Conservation (phyloP, 2,329 filamentous ascomycete genomes). For the Claviceps sp. region DNA sequence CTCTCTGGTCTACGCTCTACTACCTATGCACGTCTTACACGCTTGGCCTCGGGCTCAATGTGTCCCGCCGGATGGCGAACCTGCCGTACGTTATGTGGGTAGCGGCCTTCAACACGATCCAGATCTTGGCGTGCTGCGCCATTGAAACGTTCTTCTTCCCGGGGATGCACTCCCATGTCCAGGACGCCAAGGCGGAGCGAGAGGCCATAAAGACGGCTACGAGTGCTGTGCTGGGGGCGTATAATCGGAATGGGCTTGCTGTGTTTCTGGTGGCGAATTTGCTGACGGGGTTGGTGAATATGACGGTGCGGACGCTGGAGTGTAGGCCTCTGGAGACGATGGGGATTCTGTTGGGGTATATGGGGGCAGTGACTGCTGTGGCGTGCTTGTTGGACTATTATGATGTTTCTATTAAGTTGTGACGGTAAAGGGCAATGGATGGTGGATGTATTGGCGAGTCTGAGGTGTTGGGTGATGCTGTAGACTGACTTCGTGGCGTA, state of each 20-base stretch:
- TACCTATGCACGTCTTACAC: slow-evolving; percentile 51
- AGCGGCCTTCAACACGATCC: slow-evolving; percentile 76
- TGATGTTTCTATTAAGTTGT: slow-evolving; percentile 60
- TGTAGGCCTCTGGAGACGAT: slow-evolving; percentile 52
- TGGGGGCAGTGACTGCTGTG: slow-evolving; percentile 48
- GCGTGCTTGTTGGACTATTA: slow-evolving; percentile 54
- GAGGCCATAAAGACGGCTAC: slow-evolving; percentile 57
- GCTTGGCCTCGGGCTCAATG: slow-evolving; percentile 59
- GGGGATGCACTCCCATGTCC: slow-evolving; percentile 43
- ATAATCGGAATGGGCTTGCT: slow-evolving; percentile 76
- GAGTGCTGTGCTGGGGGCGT: slow-evolving; percentile 67
- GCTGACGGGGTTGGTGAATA: slow-evolving; percentile 76
- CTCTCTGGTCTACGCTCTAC: slow-evolving; percentile 59
- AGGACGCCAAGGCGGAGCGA: slow-evolving; percentile 41
- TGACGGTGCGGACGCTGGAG: slow-evolving; percentile 72
- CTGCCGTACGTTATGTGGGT: slow-evolving; percentile 91
- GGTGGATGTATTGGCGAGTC: not conserved
- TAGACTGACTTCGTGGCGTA: not conserved
- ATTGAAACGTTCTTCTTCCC: slow-evolving; percentile 74
- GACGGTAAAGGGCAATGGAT: not conserved
- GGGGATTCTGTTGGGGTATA: slow-evolving; percentile 63
- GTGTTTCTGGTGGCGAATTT: slow-evolving; percentile 83
- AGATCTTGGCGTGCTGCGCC: slow-evolving; percentile 64
- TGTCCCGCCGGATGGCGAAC: slow-evolving; percentile 84
- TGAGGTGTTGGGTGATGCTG: not conserved